Evolutionary conservation across 192 early-diverging fungal genomes (phyloP).

Genomic region (Oehlia diaphana): DNA sequence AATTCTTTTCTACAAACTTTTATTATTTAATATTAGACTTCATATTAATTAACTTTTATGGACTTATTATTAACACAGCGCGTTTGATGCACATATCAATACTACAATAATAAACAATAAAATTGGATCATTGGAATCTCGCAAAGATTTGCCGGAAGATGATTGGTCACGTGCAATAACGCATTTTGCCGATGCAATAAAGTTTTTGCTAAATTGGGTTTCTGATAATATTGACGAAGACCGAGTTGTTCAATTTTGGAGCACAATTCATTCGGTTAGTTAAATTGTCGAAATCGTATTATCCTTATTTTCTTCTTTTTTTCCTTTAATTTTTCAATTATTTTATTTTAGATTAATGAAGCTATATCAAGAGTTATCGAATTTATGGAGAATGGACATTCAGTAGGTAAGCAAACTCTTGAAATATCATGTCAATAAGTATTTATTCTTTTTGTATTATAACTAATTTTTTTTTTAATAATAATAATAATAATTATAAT

Average conservation of each 20-base stretch:
- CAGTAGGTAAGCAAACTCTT: not conserved
- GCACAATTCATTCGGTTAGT: slow-evolving; percentile 21
- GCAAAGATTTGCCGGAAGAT: slow-evolving; percentile 5
- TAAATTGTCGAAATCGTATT: too few species aligned
- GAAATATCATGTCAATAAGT: not conserved
- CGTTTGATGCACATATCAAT: slow-evolving; percentile 13
- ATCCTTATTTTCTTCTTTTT: not conserved
- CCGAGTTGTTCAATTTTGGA: slow-evolving; percentile 26
- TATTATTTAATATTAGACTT: not conserved
- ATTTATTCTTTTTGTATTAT: not conserved
- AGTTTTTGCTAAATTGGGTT: slow-evolving; percentile 6
- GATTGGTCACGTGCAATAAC: slow-evolving; percentile 18
- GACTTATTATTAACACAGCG: not conserved
- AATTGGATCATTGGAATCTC: not conserved
- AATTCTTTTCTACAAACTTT: too few species aligned
- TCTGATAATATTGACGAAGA: slow-evolving; percentile 16
- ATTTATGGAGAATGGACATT: not conserved
- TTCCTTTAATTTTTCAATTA: too few species aligned
- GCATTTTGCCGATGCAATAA: slow-evolving; percentile 12
- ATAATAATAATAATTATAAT: not conserved
- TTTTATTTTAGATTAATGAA: slow-evolving; percentile 11
- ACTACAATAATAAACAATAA: slow-evolving; percentile 17
- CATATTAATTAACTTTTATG: not conserved
- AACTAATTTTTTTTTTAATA: not conserved
- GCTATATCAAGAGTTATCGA: not conserved